Evolutionary conservation across 2,329 filamentous ascomycete species (phyloP).

Genomic region (Fusarium torulosum): DNA sequence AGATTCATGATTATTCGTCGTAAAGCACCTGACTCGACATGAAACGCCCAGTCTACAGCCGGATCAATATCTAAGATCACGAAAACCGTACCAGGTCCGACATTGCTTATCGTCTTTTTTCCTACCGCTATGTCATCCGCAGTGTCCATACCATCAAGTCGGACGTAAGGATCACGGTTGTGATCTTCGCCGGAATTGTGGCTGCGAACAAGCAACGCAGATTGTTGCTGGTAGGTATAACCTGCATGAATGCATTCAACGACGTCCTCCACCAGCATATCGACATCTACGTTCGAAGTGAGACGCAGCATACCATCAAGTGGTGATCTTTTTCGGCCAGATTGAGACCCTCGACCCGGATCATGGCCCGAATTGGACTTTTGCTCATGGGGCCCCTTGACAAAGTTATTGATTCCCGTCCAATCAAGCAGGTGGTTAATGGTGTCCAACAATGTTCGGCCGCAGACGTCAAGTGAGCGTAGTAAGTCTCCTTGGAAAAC

Average conservation of each 20-base stretch:
- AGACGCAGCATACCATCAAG: conserved; percentile 38
- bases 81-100: conserved; percentile 29
- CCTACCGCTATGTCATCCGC: conserved; percentile 6
- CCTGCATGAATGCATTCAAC: conserved; percentile 62
- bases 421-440: conserved; percentile 67
- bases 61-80: conserved; percentile 57
- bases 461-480: conserved; percentile 63
- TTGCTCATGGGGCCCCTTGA: conserved; percentile 13
- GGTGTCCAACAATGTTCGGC: conserved; percentile 65
- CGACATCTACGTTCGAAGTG: conserved; percentile 47
- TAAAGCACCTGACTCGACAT: conserved; percentile 64
- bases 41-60: conserved; percentile 64
- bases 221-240: conserved; percentile 40
- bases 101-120: not conserved
- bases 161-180: conserved; percentile 9
- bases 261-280: conserved; percentile 60
- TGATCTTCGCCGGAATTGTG: not conserved
- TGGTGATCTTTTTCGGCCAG: not conserved
- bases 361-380: not conserved
- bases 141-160: conserved; percentile 31
- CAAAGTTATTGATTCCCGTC: conserved; percentile 64
- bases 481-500: conserved; percentile 62
- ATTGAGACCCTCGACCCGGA: conserved; percentile 1
- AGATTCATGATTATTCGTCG: conserved; percentile 72
- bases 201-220: conserved; percentile 19